Conservation (phyloP, 1,139 yeast species). For the Sugiyamaella novakii region DNA sequence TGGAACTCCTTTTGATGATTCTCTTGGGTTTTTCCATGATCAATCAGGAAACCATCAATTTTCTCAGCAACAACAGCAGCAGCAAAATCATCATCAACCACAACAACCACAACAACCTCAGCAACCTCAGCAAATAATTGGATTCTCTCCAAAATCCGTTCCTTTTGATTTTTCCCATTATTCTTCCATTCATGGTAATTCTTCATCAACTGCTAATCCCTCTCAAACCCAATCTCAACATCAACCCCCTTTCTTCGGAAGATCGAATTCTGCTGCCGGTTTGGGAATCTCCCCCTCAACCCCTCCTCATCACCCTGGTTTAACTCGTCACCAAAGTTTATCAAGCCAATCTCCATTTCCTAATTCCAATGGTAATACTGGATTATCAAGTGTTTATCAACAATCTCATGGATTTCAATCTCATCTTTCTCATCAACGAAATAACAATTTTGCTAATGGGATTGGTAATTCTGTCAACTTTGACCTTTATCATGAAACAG, state of each 20-base stretch:
- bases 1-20: conserved; percentile 19
- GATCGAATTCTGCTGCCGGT: conserved; percentile 26
- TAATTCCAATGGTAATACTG: conserved; percentile 15
- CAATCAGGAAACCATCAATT: conserved; percentile 16
- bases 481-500: conserved; percentile 10
- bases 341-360: conserved; percentile 18
- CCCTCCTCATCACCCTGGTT: conserved; percentile 24
- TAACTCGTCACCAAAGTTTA: conserved; percentile 19
- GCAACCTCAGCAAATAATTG: conserved; percentile 14
- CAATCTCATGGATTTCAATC: conserved; percentile 21
- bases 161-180: conserved; percentile 14
- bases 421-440: conserved; percentile 15
- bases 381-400: conserved; percentile 13
- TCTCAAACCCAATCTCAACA: conserved; percentile 1
- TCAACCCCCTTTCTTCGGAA: conserved; percentile 20
- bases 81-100: conserved; percentile 13
- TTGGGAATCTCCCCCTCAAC: conserved; percentile 27
- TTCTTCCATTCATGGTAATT: not conserved
- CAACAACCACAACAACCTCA: conserved; percentile 9
- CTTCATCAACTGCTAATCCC: not conserved
- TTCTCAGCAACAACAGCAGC: conserved; percentile 18
- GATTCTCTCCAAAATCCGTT: conserved; percentile 18
- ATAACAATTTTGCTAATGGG: conserved; percentile 10
- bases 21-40: conserved; percentile 16
- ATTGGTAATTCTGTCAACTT: conserved; percentile 7